phyloP scores from a whole-genome alignment of 2,329 filamentous ascomycete species.

The Fusarium nanum region DNA sequence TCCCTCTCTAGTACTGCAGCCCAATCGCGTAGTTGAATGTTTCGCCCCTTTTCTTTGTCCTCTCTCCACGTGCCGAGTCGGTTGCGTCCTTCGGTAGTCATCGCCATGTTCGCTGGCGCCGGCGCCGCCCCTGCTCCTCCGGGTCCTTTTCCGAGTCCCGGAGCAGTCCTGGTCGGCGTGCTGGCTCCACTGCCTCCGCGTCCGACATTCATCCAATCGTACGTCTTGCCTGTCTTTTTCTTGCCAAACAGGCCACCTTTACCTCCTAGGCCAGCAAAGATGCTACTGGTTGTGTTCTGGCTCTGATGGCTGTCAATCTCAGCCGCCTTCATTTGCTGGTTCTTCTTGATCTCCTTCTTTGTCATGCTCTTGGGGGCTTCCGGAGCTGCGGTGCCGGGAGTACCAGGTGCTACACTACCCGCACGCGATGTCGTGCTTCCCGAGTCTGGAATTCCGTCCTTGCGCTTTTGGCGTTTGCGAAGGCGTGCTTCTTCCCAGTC shows the following conservation, averaged over 20 bases:
- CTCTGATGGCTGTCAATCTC: slow-evolving; percentile 83
- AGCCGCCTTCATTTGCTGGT: slow-evolving; percentile 78
- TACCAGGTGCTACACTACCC: slow-evolving; percentile 69
- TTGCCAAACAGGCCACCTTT: slow-evolving; percentile 67
- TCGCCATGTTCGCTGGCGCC: slow-evolving; percentile 50
- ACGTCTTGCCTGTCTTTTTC: slow-evolving; percentile 74
- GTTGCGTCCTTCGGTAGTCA: slow-evolving; percentile 70
- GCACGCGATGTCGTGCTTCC: slow-evolving; percentile 61
- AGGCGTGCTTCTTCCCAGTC: slow-evolving; percentile 79
- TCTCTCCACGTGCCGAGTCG: slow-evolving; percentile 82
- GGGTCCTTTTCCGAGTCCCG: slow-evolving; percentile 50
- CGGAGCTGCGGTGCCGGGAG: slow-evolving; percentile 71
- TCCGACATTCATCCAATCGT: slow-evolving; percentile 76
- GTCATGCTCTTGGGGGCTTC: slow-evolving; percentile 76
- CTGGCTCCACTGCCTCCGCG: slow-evolving; percentile 64
- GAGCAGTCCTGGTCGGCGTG: slow-evolving; percentile 58
- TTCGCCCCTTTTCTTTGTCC: slow-evolving; percentile 78
- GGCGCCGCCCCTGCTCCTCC: slow-evolving; percentile 49
- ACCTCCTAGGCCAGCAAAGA: slow-evolving; percentile 75
- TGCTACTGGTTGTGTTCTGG: slow-evolving; percentile 84
- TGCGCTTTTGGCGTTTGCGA: slow-evolving; percentile 73
- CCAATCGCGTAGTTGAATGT: slow-evolving; percentile 87
- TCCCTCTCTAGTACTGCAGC: slow-evolving; percentile 83
- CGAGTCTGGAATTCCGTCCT: slow-evolving; percentile 66
- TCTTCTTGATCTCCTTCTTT: slow-evolving; percentile 87